A percentile compares a stretch with the other conserved stretches of the same genome.
Conservation (phyloP, 2,329 filamentous ascomycete species). For the Didymella glomerata region DNA sequence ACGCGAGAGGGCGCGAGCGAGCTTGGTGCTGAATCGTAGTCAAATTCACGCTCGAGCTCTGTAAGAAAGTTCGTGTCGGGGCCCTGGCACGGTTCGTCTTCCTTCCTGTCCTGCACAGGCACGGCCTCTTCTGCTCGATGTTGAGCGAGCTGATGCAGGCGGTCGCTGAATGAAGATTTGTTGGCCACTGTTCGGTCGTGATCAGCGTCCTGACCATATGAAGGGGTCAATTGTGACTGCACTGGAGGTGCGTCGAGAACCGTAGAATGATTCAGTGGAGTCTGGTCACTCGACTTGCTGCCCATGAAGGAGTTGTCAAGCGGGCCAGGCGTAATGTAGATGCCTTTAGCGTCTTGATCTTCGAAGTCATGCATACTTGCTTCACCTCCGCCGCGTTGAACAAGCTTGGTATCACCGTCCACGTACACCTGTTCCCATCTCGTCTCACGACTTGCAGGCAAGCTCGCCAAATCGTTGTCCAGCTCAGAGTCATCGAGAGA, state of each 20-base stretch:
- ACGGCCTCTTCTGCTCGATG: conserved; percentile 21
- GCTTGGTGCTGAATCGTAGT: conserved; percentile 36
- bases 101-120: conserved; percentile 14
- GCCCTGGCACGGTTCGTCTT: conserved; percentile 25
- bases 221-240: conserved; percentile 21
- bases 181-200: conserved; percentile 33
- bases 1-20: conserved; percentile 38
- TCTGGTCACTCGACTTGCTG: conserved; percentile 37
- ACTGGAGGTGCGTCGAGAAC: conserved; percentile 33
- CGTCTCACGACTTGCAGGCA: conserved; percentile 47
- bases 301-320: conserved; percentile 40
- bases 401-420: conserved; percentile 50
- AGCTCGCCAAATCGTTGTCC: conserved; percentile 47
- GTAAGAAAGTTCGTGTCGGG: conserved; percentile 36
- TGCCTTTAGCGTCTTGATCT: conserved; percentile 44
- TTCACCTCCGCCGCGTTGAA: conserved; percentile 43
- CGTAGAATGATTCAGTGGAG: conserved; percentile 36
- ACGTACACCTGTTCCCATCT: conserved; percentile 53
- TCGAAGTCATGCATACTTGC: conserved; percentile 46
- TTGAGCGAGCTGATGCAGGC: conserved; percentile 42
- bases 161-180: conserved; percentile 48
- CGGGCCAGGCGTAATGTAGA: conserved; percentile 47
- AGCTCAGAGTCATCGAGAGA: conserved; percentile 50
- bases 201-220: conserved; percentile 18
- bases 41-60: conserved; percentile 45